phyloP scores from a whole-genome alignment of 192 early-diverging fungal genomes.

The Funneliformis mosseae region DNA sequence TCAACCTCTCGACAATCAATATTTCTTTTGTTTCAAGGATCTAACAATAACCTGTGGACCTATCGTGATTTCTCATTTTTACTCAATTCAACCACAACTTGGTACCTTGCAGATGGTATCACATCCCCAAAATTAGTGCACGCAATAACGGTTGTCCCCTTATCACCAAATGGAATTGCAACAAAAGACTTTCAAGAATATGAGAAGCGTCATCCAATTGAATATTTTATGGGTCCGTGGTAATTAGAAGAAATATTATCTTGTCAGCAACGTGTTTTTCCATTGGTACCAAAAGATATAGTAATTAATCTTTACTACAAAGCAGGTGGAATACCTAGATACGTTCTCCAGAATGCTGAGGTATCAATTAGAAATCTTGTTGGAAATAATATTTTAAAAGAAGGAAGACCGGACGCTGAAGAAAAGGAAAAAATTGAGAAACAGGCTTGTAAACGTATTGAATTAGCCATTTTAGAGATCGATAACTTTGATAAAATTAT shows the following conservation, averaged over 20 bases:
- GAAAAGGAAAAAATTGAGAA: neutral
- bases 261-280: neutral
- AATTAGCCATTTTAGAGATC: neutral
- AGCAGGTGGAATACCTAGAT: constrained; percentile 7
- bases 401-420: neutral
- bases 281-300: neutral
- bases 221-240: constrained; percentile 12
- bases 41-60: neutral
- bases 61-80: neutral
- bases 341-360: constrained; percentile 1
- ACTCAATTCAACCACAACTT: neutral
- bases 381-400: neutral
- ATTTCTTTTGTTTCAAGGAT: constrained; percentile 14
- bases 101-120: constrained; percentile 4
- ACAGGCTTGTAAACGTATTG: neutral
- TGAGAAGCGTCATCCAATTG: neutral
- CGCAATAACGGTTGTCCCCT: neutral
- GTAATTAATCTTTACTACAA: constrained; percentile 1
- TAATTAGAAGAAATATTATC: neutral
- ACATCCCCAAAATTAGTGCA: neutral
- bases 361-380: neutral
- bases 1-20: neutral
- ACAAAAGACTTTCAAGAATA: neutral
- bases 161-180: constrained; percentile 15
- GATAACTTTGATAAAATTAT: neutral